Conservation (phyloP, 805 yeast species). For the Komagataella mondaviorum region DNA sequence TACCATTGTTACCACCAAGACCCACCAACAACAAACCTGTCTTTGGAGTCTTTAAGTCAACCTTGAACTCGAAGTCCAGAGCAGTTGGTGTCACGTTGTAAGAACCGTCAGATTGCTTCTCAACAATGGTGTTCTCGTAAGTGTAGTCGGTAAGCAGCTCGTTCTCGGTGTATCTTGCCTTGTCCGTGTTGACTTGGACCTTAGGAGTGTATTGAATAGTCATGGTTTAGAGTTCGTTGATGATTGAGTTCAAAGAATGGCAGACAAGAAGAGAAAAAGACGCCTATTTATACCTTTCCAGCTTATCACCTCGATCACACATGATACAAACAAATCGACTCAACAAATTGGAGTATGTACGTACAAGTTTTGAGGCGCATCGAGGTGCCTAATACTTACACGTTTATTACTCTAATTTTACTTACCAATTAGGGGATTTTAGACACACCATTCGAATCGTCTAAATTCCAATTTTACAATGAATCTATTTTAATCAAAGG, state of each 20-base stretch:
- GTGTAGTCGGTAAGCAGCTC: constrained; percentile 49
- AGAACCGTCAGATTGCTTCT: constrained; percentile 30
- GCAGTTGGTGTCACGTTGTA: constrained; percentile 57
- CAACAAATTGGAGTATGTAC: background rate
- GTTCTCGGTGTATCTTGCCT: constrained; percentile 32
- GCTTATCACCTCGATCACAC: background rate
- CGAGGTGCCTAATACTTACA: background rate
- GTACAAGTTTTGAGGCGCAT: background rate
- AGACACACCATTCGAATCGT: background rate
- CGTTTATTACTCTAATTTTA: background rate
- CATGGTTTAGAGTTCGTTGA: constrained; percentile 7
- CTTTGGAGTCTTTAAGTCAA: constrained; percentile 70
- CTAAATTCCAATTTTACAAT: background rate
- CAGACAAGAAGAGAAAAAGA: background rate
- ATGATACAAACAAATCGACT: background rate
- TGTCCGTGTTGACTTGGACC: constrained; percentile 44
- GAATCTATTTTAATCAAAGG: background rate
- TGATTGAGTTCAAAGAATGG: background rate
- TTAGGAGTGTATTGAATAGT: constrained; percentile 20
- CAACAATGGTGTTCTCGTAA: constrained; percentile 67
- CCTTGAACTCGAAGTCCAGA: constrained; percentile 73
- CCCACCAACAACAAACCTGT: constrained; percentile 88
- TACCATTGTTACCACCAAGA: constrained; percentile 93
- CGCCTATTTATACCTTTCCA: background rate
- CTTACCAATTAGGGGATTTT: too few species aligned